Evolutionary conservation across 345 rosid genomes (phyloP).

Genomic region (Lepidium didymum): DNA sequence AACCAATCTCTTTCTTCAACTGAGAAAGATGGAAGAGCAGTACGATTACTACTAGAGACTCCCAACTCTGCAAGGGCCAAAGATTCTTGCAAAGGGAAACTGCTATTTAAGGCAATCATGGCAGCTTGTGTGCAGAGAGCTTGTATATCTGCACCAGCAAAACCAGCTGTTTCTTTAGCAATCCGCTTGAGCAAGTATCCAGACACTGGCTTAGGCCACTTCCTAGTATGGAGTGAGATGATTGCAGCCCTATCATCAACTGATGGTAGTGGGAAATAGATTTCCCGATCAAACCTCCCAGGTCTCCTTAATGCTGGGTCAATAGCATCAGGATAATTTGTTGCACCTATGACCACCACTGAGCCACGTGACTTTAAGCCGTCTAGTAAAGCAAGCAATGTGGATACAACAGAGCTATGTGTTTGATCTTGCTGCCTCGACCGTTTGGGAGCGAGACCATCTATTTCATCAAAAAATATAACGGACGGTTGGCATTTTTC

Average conservation of each 20-base stretch:
- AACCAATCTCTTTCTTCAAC: conserved; percentile 97
- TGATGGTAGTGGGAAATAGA: conserved; percentile 90
- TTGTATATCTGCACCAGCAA: conserved; percentile 99
- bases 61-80: conserved; percentile 65
- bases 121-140: conserved; percentile 96
- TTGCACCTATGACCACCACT: conserved; percentile 97
- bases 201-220: conserved; percentile 88
- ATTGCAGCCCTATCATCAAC: conserved; percentile 80
- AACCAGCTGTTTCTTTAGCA: conserved; percentile 78
- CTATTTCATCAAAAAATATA: conserved; percentile 97
- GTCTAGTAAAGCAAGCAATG: conserved; percentile 90
- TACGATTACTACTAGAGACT: conserved; percentile 42
- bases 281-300: conserved; percentile 95
- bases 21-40: conserved; percentile 66
- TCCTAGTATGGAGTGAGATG: conserved; percentile 78
- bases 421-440: conserved; percentile 98
- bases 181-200: conserved; percentile 80
- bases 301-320: conserved; percentile 99
- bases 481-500: conserved; percentile 95
- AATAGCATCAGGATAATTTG: conserved; percentile 96
- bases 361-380: conserved; percentile 97
- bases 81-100: conserved; percentile 81
- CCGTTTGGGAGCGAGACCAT: conserved; percentile 89
- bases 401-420: conserved; percentile 96
- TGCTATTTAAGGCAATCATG: conserved; percentile 80